Percentiles rank a stretch among this genome's conserved stretches.
These are phyloP conservation scores for Populus alba DNA, from an alignment of 345 rosid genomes.

Conservation along the genomic window DNA sequence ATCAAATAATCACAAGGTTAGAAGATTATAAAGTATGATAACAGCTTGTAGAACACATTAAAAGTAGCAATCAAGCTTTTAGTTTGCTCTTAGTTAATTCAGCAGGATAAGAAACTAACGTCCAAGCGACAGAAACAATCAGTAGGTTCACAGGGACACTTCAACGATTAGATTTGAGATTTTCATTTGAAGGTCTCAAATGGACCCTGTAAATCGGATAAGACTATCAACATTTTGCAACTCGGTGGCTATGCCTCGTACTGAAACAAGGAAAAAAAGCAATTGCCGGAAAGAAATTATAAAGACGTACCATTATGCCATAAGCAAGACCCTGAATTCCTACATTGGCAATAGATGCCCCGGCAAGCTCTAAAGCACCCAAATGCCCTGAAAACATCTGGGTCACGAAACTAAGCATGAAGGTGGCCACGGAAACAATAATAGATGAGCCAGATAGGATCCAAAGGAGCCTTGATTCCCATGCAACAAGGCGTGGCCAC, in stretches of 20 bases:
- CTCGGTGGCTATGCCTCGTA: neutral
- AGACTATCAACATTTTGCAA: too few species aligned
- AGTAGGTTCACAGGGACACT: neutral
- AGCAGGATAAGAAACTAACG: neutral
- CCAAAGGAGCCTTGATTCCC: constrained; percentile 92
- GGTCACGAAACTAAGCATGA: constrained; percentile 84
- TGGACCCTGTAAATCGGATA: too few species aligned
- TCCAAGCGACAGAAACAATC: neutral
- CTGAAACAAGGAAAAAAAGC: neutral
- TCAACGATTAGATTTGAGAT: neutral
- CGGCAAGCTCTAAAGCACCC: constrained; percentile 75
- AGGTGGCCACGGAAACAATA: constrained; percentile 58
- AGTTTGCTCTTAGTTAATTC: neutral
- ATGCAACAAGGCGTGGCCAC: constrained; percentile 66
- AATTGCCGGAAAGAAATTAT: neutral
- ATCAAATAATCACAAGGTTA: neutral
- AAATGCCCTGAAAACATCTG: constrained; percentile 75
- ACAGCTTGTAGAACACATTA: neutral
- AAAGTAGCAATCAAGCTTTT: neutral
- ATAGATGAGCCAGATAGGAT: constrained; percentile 71
- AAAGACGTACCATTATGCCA: constrained; percentile 69
- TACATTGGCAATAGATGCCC: constrained; percentile 82
- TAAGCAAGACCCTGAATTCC: constrained; percentile 96
- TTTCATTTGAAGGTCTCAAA: neutral
- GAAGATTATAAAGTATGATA: neutral